Evolutionary conservation across 108 stramenopile species (phyloP), one percentile per base, ranked within the genome.

Genomic region (Conticribra weissflogii): DNA sequence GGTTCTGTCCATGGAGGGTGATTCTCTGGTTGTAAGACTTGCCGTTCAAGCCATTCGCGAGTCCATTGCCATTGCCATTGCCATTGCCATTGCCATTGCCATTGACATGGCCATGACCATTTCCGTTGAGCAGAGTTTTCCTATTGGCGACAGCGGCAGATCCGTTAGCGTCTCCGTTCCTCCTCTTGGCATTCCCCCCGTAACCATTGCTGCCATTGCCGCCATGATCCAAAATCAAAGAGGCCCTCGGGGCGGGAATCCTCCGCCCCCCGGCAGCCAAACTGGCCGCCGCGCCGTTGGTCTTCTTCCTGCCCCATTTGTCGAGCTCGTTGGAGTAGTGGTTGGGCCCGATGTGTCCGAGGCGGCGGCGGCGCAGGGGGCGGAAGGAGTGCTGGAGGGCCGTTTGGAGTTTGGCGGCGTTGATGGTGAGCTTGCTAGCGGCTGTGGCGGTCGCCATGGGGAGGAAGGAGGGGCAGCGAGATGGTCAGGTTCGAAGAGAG

Each of bases 281-380:
- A 14, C 63, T 30, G 34, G 48, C 52, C 21, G 59, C 32, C 16
- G 51, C 63, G 24, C 30, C 52, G 28, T 14, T 53, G 41, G 66
- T 44, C 68, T 65, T 78, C 24, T 68, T 76, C 32, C 54, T 62
- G 31, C 79, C 79, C 79, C 79, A 80, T 64, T 80, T 80, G 31
- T 80, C 79, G 29, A 49, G 59, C 33, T 65, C 71, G 34, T 69
- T 62, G 25, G 65, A 59, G 50, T 68, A 80, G 58, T 62, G 59
- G 29, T 72, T 73, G 9, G 79, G 72, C 18, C 79, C 67, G 48
- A 80, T 68, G 41, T 80, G 79, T 0, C 79, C 79, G 19, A 80
- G 66, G 29, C 72, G 66, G 8, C 79, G 79, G 17, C 79, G 63
- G 25, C 79, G 71, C 2, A 80, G 71, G 27, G 71, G 65, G 30